Evolutionary conservation across 2,329 filamentous ascomycete species (phyloP).

Genomic region (Hymenoscyphus occultus): DNA sequence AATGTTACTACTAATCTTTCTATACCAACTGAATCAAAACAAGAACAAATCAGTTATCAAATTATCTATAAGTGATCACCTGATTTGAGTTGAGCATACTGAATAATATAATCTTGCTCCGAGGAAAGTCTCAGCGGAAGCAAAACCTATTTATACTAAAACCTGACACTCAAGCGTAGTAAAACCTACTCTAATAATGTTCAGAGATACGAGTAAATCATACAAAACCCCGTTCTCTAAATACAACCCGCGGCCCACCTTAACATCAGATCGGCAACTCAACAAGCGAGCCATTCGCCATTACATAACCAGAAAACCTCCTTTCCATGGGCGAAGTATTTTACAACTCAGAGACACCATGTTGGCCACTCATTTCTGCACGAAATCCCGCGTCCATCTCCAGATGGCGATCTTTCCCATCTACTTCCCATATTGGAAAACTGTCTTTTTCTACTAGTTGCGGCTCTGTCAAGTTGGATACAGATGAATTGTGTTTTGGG

Average conservation of each 20-base stretch:
- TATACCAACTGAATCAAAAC: too few relatives aligned
- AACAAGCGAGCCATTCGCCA: not conserved
- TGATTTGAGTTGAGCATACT: too few relatives aligned
- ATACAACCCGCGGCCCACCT: not conserved
- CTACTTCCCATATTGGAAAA: not conserved
- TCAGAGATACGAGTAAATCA: too few relatives aligned
- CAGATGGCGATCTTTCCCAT: not conserved
- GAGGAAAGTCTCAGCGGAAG: too few relatives aligned
- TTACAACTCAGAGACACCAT: not conserved
- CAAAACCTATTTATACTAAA: too few relatives aligned
- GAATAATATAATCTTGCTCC: too few relatives aligned
- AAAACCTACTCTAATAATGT: too few relatives aligned
- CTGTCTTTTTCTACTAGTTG: not conserved
- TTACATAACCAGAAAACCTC: not conserved
- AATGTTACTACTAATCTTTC: too few relatives aligned
- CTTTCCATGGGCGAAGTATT: not conserved
- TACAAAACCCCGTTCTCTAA: not conserved
- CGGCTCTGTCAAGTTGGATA: not conserved
- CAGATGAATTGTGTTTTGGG: not conserved
- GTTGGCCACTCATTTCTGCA: not conserved
- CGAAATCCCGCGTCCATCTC: not conserved
- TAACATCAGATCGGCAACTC: not conserved
- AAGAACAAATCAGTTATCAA: too few relatives aligned
- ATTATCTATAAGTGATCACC: too few relatives aligned
- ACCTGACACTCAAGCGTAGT: too few relatives aligned